Percentiles rank a stretch among this genome's conserved stretches.
Evolutionary conservation across 345 rosid genomes (phyloP).

Genomic region (Alliaria petiolata): DNA sequence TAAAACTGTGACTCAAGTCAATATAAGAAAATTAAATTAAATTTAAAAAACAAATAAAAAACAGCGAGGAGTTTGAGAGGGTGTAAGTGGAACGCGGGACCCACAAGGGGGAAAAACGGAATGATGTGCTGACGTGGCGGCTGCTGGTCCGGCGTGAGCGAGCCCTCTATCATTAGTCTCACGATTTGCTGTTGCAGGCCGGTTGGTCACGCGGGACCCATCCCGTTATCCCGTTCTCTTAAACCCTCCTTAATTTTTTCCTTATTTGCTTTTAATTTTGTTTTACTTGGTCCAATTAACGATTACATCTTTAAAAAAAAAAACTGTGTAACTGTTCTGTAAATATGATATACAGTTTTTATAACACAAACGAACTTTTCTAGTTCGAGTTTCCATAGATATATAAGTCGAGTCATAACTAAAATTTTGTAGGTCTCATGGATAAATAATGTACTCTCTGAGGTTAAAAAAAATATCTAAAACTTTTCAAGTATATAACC

Average conservation of each 20-base stretch:
- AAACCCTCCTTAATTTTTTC: background rate
- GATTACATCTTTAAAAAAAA: background rate
- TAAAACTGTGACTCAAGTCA: background rate
- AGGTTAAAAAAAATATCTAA: background rate
- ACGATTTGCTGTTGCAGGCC: constrained; percentile 48
- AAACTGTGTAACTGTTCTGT: too few species aligned
- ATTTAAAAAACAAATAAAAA: background rate
- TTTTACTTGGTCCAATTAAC: background rate
- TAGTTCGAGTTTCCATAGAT: background rate
- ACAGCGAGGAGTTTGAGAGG: constrained; percentile 12
- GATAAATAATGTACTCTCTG: background rate
- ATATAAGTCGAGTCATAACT: too few species aligned
- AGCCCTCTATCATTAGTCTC: constrained; percentile 61
- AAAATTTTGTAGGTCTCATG: background rate
- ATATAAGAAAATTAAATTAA: too few species aligned
- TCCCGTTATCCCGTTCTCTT: constrained; percentile 43
- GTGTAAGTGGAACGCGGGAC: constrained; percentile 41
- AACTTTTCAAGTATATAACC: too few species aligned
- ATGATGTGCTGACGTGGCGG: constrained; percentile 62
- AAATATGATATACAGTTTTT: background rate
- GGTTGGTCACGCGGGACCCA: constrained; percentile 42
- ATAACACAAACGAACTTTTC: background rate
- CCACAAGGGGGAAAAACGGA: constrained; percentile 36
- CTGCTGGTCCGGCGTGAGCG: constrained; percentile 73
- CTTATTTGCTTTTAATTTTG: background rate